phyloP scores from a whole-genome alignment of 1,139 yeast genomes.

The Diutina neorugosa region DNA sequence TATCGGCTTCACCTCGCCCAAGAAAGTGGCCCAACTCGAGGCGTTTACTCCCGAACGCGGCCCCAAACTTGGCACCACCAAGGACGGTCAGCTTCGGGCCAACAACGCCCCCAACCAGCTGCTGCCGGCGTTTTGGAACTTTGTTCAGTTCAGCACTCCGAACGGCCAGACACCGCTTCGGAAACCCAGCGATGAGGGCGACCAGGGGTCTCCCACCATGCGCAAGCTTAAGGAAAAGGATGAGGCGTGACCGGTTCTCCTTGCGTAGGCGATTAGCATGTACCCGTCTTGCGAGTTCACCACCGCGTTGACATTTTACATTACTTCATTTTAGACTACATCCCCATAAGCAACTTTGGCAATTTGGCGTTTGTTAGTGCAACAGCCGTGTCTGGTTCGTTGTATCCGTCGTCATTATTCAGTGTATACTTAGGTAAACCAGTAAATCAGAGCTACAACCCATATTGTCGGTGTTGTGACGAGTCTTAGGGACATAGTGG shows the following conservation, averaged over 20 bases:
- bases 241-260: neutral
- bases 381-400: no score
- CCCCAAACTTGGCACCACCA: slow-evolving; percentile 21
- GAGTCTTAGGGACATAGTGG: no score
- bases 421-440: no score
- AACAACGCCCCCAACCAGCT: slow-evolving; percentile 28
- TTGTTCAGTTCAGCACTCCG: slow-evolving; percentile 67
- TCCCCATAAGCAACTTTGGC: no score
- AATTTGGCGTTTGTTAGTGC: no score
- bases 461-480: no score
- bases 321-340: no score
- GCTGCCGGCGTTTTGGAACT: slow-evolving; percentile 71
- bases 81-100: slow-evolving; percentile 11
- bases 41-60: slow-evolving; percentile 82
- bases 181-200: slow-evolving; percentile 26
- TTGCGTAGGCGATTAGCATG: no score
- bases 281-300: no score
- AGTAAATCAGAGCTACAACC: no score
- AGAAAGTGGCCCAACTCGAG: slow-evolving; percentile 53
- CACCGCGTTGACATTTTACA: no score
- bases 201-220: slow-evolving; percentile 29
- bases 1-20: slow-evolving; percentile 36
- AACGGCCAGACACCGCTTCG: slow-evolving; percentile 36
- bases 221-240: slow-evolving; percentile 13
- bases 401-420: no score